Evolutionary conservation across 257 asterid species (phyloP).

Genomic region (Striga asiatica): DNA sequence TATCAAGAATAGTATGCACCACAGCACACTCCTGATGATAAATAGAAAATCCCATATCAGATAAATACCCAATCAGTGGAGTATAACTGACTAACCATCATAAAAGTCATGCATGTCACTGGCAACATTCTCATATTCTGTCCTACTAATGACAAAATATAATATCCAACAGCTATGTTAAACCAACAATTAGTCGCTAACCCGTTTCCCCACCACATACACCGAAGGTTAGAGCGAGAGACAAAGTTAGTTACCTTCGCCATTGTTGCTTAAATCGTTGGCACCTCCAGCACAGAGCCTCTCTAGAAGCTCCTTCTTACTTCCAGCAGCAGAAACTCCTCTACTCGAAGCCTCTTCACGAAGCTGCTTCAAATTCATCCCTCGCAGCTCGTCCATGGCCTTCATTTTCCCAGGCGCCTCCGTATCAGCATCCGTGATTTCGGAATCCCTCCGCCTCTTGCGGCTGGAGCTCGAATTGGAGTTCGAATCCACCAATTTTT

Average conservation of each 20-base stretch:
- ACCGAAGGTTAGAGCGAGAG: not conserved
- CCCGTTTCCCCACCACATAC: not conserved
- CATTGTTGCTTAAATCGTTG: conserved; percentile 9
- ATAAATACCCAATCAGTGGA: not conserved
- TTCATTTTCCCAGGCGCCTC: conserved; percentile 30
- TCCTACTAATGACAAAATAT: too few relatives aligned
- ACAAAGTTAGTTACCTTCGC: conserved; percentile 25
- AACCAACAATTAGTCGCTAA: not conserved
- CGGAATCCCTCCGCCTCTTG: conserved; percentile 44
- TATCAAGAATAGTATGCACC: not conserved
- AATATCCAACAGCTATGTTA: not conserved
- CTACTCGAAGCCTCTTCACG: conserved; percentile 47
- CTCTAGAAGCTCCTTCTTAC: conserved; percentile 61
- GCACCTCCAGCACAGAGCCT: conserved; percentile 41
- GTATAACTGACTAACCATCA: not conserved
- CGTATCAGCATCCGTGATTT: conserved; percentile 24
- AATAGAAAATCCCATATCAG: not conserved
- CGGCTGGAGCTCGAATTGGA: conserved; percentile 12
- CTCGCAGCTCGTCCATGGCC: conserved; percentile 38
- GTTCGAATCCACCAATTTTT: conserved; percentile 20
- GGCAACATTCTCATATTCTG: too few relatives aligned
- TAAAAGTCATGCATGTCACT: not conserved
- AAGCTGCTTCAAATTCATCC: conserved; percentile 57
- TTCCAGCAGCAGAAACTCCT: conserved; percentile 48
- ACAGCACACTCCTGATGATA: not conserved